Base-by-base conservation (phyloP, 192 early-diverging fungal species). In the Kappamyces sp. region DNA sequence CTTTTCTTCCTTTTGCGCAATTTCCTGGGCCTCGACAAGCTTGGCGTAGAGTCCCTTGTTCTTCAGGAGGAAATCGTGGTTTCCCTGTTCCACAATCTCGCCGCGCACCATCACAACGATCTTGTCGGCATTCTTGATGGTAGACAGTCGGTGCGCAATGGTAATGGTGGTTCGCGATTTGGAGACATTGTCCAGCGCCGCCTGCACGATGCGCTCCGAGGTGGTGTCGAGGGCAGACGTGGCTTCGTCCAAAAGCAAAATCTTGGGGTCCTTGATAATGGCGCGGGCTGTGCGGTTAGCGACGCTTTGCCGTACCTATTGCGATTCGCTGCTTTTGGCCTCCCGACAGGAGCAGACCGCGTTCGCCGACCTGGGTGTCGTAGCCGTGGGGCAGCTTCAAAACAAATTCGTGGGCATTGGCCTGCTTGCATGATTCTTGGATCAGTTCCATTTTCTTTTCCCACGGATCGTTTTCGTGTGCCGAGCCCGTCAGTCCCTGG, bases 391-490 rank as follows among this genome's bases (percentile, higher is more conserved):
- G 90, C 31, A 95, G 68, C 59, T 86, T 83, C 69, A 70, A 64
- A 53, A 97, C 89, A 63, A 97, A 97, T 39, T 87, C 83, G 66
- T 95, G 84, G 7, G 88, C 86, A 47, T 90, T 82, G 3, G 85
- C 91, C 5, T 86, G 78, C 62, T 77, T 72, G 51, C 70, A 71
- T 0, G 70, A 78, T 10, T 65, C 64, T 32, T 67, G 49, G 40
- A 76, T 67, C 61, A 66, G 63, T 5, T 61, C 61, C 39, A 71
- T 55, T 32, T 65, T 46, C 38, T 66, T 41, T 5, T 69, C 57
- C 53, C 64, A 62, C 48, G 69, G 66, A 13, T 74, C 76, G 3
- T 78, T 68, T 12, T 63, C 50, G 32, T 75, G 65, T 8, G 71
- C 55, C 7, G 91, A 61, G 83, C 89, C 77, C 86, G 90, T 60